Evolutionary conservation across 345 rosid species (phyloP), one percentile per base, ranked within the genome.

Genomic region (Crucihimalaya himalaica): DNA sequence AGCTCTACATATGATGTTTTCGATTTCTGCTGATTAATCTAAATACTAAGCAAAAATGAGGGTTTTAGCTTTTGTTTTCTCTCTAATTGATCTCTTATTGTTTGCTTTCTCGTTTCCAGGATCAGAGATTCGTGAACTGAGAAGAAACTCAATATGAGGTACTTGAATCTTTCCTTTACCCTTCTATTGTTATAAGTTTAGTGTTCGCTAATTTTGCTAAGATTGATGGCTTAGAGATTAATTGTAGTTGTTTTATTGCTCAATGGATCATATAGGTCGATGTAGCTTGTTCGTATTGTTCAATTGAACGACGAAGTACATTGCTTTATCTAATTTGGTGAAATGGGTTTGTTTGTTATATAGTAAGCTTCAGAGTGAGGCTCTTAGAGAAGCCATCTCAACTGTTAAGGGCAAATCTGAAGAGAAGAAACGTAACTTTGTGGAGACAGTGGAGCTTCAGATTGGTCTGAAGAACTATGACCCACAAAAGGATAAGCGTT

Each of bases 401-500:
- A 14, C 87, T 0, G 53, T 73, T 6, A 83, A 80, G 69, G 39
- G 11, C 12, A 78, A 81, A 28, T 66, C 78, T 6, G 78, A 72
- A 14, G 90, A 86, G 47, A 90, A 90, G 74, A 76, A 81, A 16
- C 83, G 90, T 6, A 90, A 90, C 62, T 90, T 90, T 21, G 76
- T 79, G 2, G 93, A 90, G 82, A 90, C 96, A 4, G 77, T 90
- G 25, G 96, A 90, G 83, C 87, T 90, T 18, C 96, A 90, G 83
- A 86, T 88, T 66, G 96, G 91, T 21, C 73, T 90, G 72, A 90
- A 90, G 79, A 90, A 90, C 73, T 90, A 90, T 57, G 92, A 90
- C 45, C 93, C 97, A 8, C 93, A 90, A 59, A 90, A 90, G 73
- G 97, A 90, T 78, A 90, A 89, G 81, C 88, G 95, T 80, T 89